These are phyloP conservation scores for Aspergillus aculeatinus DNA, from an alignment of 2,329 filamentous ascomycete genomes.

Conservation along the genomic window DNA sequence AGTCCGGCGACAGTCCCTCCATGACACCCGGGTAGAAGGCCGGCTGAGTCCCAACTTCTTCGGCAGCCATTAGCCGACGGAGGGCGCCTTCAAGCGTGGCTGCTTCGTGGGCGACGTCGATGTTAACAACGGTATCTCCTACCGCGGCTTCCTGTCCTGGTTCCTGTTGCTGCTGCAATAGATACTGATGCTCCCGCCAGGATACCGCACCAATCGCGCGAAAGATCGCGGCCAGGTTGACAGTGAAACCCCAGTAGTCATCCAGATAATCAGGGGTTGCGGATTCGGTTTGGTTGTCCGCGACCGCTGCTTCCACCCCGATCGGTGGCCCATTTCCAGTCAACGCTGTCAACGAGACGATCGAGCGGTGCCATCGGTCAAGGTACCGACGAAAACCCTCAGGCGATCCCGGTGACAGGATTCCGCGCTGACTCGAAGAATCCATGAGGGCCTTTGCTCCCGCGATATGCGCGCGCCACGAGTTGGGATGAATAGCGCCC, in stretches of 20 bases:
- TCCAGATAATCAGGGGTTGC: constrained; percentile 38
- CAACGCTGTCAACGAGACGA: constrained; percentile 43
- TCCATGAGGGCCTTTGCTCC: constrained; percentile 43
- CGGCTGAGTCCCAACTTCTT: constrained; percentile 29
- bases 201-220: constrained; percentile 40
- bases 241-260: constrained; percentile 46
- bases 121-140: constrained; percentile 15
- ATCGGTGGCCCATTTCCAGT: constrained; percentile 41
- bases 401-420: constrained; percentile 26
- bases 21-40: constrained; percentile 39
- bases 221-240: constrained; percentile 40
- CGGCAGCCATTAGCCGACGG: constrained; percentile 32
- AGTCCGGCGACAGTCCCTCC: constrained; percentile 32
- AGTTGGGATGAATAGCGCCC: constrained; percentile 40
- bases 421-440: constrained; percentile 20
- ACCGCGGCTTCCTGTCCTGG: constrained; percentile 16
- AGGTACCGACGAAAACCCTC: constrained; percentile 39
- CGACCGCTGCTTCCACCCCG: constrained; percentile 22
- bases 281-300: constrained; percentile 10
- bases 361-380: constrained; percentile 43
- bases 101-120: constrained; percentile 30
- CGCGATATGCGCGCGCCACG: constrained; percentile 46
- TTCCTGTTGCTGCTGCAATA: background rate
- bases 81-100: constrained; percentile 36
- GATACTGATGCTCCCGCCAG: constrained; percentile 29